Evolutionary conservation across 257 asterid species (phyloP).

Genomic region (Penstemon newberryi): DNA sequence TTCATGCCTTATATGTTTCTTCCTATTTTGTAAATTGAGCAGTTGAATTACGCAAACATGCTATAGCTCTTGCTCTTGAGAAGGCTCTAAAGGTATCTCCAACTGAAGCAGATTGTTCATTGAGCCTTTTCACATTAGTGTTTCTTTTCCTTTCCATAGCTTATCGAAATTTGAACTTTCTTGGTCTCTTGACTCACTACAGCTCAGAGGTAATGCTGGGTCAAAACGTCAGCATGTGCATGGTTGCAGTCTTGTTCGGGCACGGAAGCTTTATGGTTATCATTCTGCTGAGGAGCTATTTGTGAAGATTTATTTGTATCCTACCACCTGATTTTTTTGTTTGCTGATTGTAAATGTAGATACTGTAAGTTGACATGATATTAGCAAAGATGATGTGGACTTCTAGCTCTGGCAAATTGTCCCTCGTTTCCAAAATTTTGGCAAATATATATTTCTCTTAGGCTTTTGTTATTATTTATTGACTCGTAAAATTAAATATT

Average conservation of each 20-base stretch:
- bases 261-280: slow-evolving; percentile 85
- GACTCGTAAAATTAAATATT: slow-evolving; percentile 1
- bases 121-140: slow-evolving; percentile 3
- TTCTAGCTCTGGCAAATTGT: slow-evolving; percentile 9
- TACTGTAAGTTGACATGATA: slow-evolving; percentile 18
- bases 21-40: slow-evolving; percentile 32
- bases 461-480: not conserved
- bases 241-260: slow-evolving; percentile 76
- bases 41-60: slow-evolving; percentile 54
- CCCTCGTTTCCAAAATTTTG: not conserved
- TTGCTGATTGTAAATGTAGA: slow-evolving; percentile 13
- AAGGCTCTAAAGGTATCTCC: slow-evolving; percentile 74
- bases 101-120: slow-evolving; percentile 1
- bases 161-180: slow-evolving; percentile 21
- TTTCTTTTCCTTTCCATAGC: slow-evolving; percentile 27
- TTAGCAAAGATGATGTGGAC: slow-evolving; percentile 9
- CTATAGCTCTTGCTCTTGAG: slow-evolving; percentile 72
- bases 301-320: slow-evolving; percentile 95
- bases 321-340: slow-evolving; percentile 31
- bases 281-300: slow-evolving; percentile 87
- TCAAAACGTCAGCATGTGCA: slow-evolving; percentile 93
- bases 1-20: slow-evolving; percentile 25
- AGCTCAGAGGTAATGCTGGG: slow-evolving; percentile 82
- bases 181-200: slow-evolving; percentile 30
- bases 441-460: slow-evolving; percentile 1